Percentiles rank a stretch among this genome's conserved stretches.
Conservation (phyloP, 192 early-diverging fungal species). For the Entophlyctis helioformis region DNA sequence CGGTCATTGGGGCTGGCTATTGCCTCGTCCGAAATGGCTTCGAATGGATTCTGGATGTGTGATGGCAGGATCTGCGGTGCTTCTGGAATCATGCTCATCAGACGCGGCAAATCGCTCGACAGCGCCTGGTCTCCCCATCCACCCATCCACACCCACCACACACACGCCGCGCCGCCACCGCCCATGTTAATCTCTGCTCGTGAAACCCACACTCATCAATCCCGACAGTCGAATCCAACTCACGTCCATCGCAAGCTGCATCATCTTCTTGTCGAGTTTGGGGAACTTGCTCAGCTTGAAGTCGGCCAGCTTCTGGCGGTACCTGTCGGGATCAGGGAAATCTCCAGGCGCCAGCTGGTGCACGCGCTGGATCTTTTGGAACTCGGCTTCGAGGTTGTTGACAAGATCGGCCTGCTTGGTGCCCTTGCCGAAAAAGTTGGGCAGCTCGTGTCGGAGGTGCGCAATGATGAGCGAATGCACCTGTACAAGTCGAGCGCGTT, state of each 20-base stretch:
- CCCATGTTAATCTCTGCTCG: constrained; percentile 3
- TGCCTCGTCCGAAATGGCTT: no score
- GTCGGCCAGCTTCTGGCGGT: constrained; percentile 50
- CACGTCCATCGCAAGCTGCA: no score
- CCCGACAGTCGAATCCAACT: no score
- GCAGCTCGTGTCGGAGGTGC: constrained; percentile 73
- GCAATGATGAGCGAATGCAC: constrained; percentile 78
- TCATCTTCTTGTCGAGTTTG: constrained; percentile 56
- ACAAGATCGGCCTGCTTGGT: constrained; percentile 64
- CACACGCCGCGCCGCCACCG: neutral
- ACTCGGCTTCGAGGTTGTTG: constrained; percentile 59
- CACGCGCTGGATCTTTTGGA: constrained; percentile 55
- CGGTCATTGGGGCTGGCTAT: no score
- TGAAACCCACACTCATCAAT: constrained; percentile 27
- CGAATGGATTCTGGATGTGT: constrained; percentile 48
- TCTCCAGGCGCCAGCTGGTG: constrained; percentile 68
- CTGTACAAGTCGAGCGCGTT: constrained; percentile 62
- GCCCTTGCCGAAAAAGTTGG: constrained; percentile 66
- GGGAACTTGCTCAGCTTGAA: constrained; percentile 78
- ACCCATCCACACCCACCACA: no score
- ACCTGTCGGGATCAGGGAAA: constrained; percentile 68
- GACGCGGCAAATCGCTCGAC: constrained; percentile 53
- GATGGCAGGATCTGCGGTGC: constrained; percentile 20
- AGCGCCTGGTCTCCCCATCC: no score
- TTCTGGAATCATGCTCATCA: constrained; percentile 67